Conservation (phyloP, 148 eudicot genomes). For the Euryodendron excelsum region DNA sequence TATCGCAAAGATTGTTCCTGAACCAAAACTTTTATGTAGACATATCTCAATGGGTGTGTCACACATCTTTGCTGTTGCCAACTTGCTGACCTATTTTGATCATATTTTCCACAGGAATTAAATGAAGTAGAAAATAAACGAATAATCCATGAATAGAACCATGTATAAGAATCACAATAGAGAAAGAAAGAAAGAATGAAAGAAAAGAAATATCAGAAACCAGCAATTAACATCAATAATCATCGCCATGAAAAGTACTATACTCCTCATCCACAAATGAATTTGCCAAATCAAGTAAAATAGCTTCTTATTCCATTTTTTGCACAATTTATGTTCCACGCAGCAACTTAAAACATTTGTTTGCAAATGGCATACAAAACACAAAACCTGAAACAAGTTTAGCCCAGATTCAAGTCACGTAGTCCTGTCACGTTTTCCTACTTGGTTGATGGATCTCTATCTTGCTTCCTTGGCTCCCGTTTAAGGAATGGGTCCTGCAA, state of each 20-base stretch:
- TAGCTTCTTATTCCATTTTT: constrained; percentile 6
- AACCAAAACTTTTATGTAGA: not conserved
- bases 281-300: not conserved
- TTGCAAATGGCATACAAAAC: not conserved
- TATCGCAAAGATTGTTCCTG: not conserved
- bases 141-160: not conserved
- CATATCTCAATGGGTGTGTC: not conserved
- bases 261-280: not conserved
- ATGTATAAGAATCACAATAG: not conserved
- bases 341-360: not conserved
- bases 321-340: not conserved
- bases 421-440: constrained; percentile 1
- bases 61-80: not conserved
- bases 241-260: not conserved
- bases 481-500: constrained; percentile 42
- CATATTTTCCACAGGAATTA: not conserved
- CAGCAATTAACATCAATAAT: not conserved
- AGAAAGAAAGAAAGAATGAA: not conserved
- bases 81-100: not conserved
- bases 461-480: constrained; percentile 29
- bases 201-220: not conserved
- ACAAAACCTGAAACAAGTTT: constrained; percentile 6
- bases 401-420: constrained; percentile 4
- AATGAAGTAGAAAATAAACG: not conserved
- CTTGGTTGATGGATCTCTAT: constrained; percentile 33